These are phyloP conservation scores for Populus hybrid DNA, from an alignment of 441 rosid genomes.

Conservation along the genomic window DNA sequence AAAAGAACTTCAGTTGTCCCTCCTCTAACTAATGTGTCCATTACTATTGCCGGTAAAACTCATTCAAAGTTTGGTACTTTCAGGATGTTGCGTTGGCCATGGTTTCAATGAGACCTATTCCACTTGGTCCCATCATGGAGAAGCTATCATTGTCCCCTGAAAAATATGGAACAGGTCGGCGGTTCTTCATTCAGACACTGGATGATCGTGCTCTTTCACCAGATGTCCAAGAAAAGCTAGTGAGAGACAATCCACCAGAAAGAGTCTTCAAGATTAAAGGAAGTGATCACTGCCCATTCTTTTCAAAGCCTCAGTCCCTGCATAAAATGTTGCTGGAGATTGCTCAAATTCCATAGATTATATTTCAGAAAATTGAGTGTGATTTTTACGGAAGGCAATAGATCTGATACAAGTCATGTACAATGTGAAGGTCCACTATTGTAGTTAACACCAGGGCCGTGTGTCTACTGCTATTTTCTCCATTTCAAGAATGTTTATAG, in stretches of 20 bases:
- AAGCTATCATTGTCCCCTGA: conserved; percentile 58
- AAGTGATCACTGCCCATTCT: conserved; percentile 93
- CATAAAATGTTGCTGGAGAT: conserved; percentile 83
- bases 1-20: background rate
- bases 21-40: background rate
- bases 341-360: conserved; percentile 61
- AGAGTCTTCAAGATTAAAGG: conserved; percentile 98
- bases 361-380: background rate
- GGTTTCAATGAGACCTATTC: conserved; percentile 89
- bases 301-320: conserved; percentile 91
- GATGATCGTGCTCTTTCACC: conserved; percentile 92
- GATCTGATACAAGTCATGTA: background rate
- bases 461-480: background rate
- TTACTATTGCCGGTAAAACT: background rate
- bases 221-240: conserved; percentile 86
- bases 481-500: conserved; percentile 6
- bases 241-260: conserved; percentile 81
- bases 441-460: background rate
- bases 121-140: conserved; percentile 91
- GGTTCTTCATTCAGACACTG: conserved; percentile 79
- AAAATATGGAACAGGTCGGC: conserved; percentile 61
- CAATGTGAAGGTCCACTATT: background rate
- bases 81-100: conserved; percentile 96
- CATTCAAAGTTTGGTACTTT: conserved; percentile 5
- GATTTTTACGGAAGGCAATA: background rate